These are phyloP conservation scores for Primulina eburnea DNA, from an alignment of 257 asterid species.

Conservation along the genomic window DNA sequence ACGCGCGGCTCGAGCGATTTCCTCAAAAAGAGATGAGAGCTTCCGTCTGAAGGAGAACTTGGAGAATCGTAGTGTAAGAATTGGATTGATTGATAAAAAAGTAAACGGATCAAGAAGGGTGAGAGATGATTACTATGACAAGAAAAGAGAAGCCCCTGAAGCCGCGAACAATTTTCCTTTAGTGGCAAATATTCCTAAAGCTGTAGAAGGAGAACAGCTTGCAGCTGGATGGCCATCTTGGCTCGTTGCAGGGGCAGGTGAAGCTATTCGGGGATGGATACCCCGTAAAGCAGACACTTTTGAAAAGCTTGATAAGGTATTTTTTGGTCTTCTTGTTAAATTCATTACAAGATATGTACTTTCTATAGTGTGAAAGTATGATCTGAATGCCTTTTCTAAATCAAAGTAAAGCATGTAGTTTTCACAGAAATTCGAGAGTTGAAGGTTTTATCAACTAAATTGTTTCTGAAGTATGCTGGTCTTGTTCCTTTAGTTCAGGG, in stretches of 20 bases:
- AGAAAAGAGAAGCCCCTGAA: slow-evolving; percentile 39
- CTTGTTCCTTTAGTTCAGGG: not conserved
- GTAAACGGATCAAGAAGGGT: slow-evolving; percentile 58
- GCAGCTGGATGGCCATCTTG: slow-evolving; percentile 99
- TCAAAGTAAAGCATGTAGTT: slow-evolving; percentile 7
- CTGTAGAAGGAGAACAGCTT: slow-evolving; percentile 71
- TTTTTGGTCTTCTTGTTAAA: slow-evolving; percentile 14
- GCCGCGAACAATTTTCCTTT: slow-evolving; percentile 42
- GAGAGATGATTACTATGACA: slow-evolving; percentile 63
- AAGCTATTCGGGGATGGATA: slow-evolving; percentile 86
- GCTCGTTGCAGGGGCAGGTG: slow-evolving; percentile 85
- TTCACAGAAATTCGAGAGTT: not conserved
- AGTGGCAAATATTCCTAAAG: slow-evolving; percentile 56
- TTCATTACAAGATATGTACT: not conserved
- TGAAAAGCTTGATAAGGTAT: slow-evolving; percentile 91
- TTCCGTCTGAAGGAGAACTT: slow-evolving; percentile 45
- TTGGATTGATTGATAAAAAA: slow-evolving; percentile 61
- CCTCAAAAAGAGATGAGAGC: slow-evolving; percentile 57
- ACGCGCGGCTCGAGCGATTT: slow-evolving; percentile 41
- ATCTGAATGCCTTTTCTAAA: not conserved
- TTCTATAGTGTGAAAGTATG: not conserved
- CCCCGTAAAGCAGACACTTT: slow-evolving; percentile 81
- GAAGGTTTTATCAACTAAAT: not conserved
- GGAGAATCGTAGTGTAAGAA: slow-evolving; percentile 43
- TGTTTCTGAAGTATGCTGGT: slow-evolving; percentile 5